Evolutionary conservation across 2,329 filamentous ascomycete species (phyloP), one percentile per base, ranked within the genome.

Genomic region (Dactylellina cionopaga): DNA sequence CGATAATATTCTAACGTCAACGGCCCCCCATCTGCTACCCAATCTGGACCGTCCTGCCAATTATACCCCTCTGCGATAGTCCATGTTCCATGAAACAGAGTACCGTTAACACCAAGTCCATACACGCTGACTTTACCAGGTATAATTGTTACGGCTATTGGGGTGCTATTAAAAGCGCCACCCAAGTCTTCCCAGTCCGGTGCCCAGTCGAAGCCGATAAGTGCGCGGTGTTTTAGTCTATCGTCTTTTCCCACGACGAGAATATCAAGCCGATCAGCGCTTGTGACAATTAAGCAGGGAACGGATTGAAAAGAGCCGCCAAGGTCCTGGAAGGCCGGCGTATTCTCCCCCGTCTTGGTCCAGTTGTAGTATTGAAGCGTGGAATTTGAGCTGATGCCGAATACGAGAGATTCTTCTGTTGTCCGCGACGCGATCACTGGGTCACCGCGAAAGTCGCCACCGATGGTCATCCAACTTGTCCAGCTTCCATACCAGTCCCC

Each of bases 81-180:
- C 74, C 72, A 75, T 22, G 41, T 29, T 24, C 59, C 56, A 35
- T 66, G 58, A 29, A 62, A 55, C 49, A 75, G 35, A 5, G 51
- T 58, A 9, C 39, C 49, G 27, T 73, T 55, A 10, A 9, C 24
- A 24, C 72, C 65, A 3, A 62, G 41, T 10, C 72, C 72, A 27
- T 73, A 66, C 25, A 75, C 65, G 44, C 31, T 35, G 13, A 35
- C 31, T 35, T 35, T 35, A 13, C 31, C 31, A 35, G 31, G 31
- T 35, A 35, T 35, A 35, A 35, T 13, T 6, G 31, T 35, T 35
- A 35, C 6, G 31, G 59, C 51, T 10, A 74, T 55, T 35, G 76
- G 74, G 4, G 75, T 74, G 37, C 74, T 73, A 55, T 74, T 58
- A 58, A 71, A 41, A 47, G 64, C 52, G 39, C 74, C 52, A 13